Base-by-base conservation (phyloP, 1,284 basidiomycete genomes). In the Porogramme epimiltina region DNA sequence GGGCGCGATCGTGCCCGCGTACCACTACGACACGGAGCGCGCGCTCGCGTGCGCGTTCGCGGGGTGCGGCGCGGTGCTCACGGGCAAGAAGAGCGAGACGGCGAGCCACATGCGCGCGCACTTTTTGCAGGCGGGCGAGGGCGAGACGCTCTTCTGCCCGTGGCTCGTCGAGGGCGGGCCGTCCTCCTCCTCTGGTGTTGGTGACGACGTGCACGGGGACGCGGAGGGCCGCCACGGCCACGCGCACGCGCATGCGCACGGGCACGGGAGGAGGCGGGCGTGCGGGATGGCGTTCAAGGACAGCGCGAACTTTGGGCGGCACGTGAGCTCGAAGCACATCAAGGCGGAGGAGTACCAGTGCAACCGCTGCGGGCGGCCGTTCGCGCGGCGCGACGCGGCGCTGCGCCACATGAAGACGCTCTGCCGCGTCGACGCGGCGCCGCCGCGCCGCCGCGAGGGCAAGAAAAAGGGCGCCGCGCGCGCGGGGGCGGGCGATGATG, bases 381-480 rank as follows among this genome's bases (percentile, higher is more conserved):
- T 59, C 45, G 43, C 57, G 34, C 31, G 57, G 46, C 18, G 57
- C 25, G 57, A 59, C 34, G 57, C 57, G 40, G 51, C 57, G 43
- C n/a, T 59, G 47, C 38, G 57, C 33, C 57, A 59, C 45, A 59
- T 59, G 57, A 59, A 59, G 54, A 59, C 57, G 46, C 52, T 59
- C 28, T 59, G 57, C 42, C 50, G 57, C 8, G 19, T 20, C 28
- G 51, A 47, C n/a, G 51, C 34, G 15, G 20, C 36, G 25, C 20
- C 16, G 24, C 43, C 52, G 38, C 40, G 46, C 38, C 49, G 43
- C 49, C 26, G 43, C 42, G 31, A 18, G n/a, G 48, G 43, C 34
- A 43, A 23, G 15, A 49, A 31, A 6, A 45, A 31, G 38, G 45
- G n/a, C n/a, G n/a, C n/a, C n/a, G n/a, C n/a, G n/a, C n/a, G n/a